Evolutionary conservation across 306 rosid genomes (phyloP), one percentile per base, ranked within the genome.

Genomic region (Fagus crenata): DNA sequence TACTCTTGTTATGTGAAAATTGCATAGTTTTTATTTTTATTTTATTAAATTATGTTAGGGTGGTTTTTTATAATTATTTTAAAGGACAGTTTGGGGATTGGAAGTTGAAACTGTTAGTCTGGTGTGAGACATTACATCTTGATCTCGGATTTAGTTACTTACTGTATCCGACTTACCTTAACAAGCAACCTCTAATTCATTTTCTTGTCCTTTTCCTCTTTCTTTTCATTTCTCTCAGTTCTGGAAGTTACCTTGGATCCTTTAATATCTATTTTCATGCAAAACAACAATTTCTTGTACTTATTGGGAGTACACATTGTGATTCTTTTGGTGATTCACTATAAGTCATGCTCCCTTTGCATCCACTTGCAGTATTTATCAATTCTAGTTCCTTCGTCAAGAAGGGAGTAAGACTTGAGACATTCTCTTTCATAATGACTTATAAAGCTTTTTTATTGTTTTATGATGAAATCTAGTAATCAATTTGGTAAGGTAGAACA

Each of bases 1-100:
- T 80, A 54, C 31, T 65, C 43, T 73, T 53, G 78, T 72, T 67
- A 37, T 71, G 56, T 49, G 33, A 56, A 59, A 6, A 32, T 55
- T 61, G 6, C 15, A 11, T 63, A 60, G 75, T 18, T 61, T 36
- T 65, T 31, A 3, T 4, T 32, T 12, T 22, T 56, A 0, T 6
- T 18, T 22, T 28, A 4, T 51, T 17, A 51, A 12, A n/a, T 28
- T 9, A 58, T 58, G 64, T 8, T 28, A 58, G 12, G 14, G 43
- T 69, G 8, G 4, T 49, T 43, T 46, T 14, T 37, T 1, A 6
- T 46, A 46, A 46, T 63, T 1, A 59, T n/a, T 58, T 67, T 56
- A 18, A 60, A 49, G 49, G 54, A 9, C 40, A 71, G 53, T 76
- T 67, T 39, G 15, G 63, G 54, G 70, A 69, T 17, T 49, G 49